phyloP scores from a whole-genome alignment of 305 asterid species.

The Solanum chacoense region DNA sequence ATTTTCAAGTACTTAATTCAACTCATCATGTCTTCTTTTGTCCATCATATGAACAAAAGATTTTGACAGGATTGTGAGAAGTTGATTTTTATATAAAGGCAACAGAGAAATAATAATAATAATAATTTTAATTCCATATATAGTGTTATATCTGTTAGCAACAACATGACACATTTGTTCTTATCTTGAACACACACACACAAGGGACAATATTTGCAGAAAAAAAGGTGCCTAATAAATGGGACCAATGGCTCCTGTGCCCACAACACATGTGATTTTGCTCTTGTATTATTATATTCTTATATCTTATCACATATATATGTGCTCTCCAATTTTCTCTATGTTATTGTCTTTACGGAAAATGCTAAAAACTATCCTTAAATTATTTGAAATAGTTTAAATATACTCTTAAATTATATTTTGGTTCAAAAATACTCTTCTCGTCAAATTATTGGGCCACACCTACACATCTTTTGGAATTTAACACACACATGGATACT shows the following conservation, averaged over 20 bases:
- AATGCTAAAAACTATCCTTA: too few species aligned
- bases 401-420: too few species aligned
- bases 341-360: background rate
- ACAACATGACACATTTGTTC: background rate
- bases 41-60: background rate
- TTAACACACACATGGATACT: too few species aligned
- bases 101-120: background rate
- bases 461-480: too few species aligned
- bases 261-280: background rate
- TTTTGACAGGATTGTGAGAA: background rate
- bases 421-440: too few species aligned
- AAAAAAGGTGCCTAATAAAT: background rate
- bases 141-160: background rate
- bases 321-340: background rate
- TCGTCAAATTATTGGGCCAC: too few species aligned
- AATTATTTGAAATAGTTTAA: too few species aligned
- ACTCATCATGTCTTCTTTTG: background rate
- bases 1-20: background rate
- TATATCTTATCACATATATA: background rate
- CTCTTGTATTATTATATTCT: background rate
- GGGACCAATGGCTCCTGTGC: background rate
- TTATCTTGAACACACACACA: background rate
- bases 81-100: background rate
- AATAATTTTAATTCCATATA: background rate
- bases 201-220: background rate